Percentiles rank a stretch among this genome's conserved stretches.
phyloP scores from a whole-genome alignment of 2,329 filamentous ascomycete species.

The Trichoderma citrinoviride region DNA sequence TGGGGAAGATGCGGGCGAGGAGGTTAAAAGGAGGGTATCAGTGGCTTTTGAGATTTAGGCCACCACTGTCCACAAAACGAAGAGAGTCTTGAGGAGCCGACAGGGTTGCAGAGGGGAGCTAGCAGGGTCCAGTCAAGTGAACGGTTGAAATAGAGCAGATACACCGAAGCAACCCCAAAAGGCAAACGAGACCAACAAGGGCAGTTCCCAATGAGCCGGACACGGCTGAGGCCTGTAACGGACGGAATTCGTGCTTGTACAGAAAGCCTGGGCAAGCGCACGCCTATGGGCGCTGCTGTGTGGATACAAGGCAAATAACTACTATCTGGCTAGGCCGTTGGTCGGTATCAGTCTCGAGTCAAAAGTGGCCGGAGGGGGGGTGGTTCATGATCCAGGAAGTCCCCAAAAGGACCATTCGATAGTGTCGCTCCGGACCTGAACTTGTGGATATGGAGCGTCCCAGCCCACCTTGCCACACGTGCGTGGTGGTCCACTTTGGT shows the following conservation, averaged over 20 bases:
- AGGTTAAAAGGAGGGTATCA: slow-evolving; percentile 22
- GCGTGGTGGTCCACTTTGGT: slow-evolving; percentile 13
- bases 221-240: slow-evolving; percentile 24
- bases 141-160: slow-evolving; percentile 17
- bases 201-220: slow-evolving; percentile 25
- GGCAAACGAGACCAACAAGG: slow-evolving; percentile 23
- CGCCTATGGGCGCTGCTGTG: not conserved
- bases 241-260: slow-evolving; percentile 1
- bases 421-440: slow-evolving; percentile 22
- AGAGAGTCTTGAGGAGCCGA: not conserved
- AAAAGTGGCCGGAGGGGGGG: slow-evolving; percentile 11
- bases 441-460: slow-evolving; percentile 19
- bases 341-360: slow-evolving; percentile 22
- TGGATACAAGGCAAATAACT: slow-evolving; percentile 21
- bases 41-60: slow-evolving; percentile 29
- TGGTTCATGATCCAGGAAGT: slow-evolving; percentile 15
- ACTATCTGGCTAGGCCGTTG: slow-evolving; percentile 11
- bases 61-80: slow-evolving; percentile 9
- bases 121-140: slow-evolving; percentile 20
- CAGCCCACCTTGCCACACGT: slow-evolving; percentile 23
- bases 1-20: slow-evolving; percentile 20
- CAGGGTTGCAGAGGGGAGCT: slow-evolving; percentile 15
- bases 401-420: slow-evolving; percentile 21
- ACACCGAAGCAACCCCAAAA: slow-evolving; percentile 25
- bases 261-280: slow-evolving; percentile 4